Evolutionary conservation across 169 alveolate genomes (phyloP).

Genomic region (Eimeria necatrix): DNA sequence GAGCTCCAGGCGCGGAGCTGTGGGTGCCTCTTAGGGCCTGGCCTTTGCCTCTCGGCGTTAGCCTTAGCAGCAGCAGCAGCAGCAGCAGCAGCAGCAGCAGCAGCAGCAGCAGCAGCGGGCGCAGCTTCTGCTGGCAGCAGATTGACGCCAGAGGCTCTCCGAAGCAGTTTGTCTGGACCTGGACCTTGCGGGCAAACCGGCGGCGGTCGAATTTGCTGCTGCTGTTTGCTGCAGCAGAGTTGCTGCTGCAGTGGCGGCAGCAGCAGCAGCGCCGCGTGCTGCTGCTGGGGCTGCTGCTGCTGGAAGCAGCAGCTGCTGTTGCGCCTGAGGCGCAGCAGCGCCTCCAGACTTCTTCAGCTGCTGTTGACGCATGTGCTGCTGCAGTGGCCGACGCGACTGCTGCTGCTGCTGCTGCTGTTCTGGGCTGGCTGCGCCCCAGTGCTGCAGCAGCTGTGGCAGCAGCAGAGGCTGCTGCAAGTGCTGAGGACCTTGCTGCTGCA

Average conservation of each 20-base stretch:
- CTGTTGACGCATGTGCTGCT: not conserved
- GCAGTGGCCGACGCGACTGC: not conserved
- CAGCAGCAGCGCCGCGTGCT: slow-evolving; percentile 8
- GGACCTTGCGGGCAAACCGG: not conserved
- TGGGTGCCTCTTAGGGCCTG: slow-evolving; percentile 8
- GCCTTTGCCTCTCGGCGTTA: not conserved
- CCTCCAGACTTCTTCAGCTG: no score
- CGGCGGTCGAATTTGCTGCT: not conserved
- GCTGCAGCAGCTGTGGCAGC: slow-evolving; percentile 30
- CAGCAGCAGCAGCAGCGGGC: slow-evolving; percentile 41
- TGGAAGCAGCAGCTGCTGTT: slow-evolving; percentile 19
- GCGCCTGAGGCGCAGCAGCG: not conserved
- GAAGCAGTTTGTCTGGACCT: not conserved
- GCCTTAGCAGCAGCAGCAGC: slow-evolving; percentile 9
- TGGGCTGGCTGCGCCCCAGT: not conserved
- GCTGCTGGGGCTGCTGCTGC: slow-evolving; percentile 41
- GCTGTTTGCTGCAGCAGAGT: slow-evolving; percentile 7
- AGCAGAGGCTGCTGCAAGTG: no score
- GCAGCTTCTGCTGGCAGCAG: slow-evolving; percentile 22
- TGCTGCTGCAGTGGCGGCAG: slow-evolving; percentile 27
- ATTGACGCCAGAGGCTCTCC: not conserved
- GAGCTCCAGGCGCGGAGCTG: not conserved
- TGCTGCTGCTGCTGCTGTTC: slow-evolving; percentile 6
- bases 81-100: slow-evolving; percentile 26
- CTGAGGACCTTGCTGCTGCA: slow-evolving; percentile 38